Conservation (phyloP, 2,329 filamentous ascomycete species). For the Colletotrichum brevisporum region DNA sequence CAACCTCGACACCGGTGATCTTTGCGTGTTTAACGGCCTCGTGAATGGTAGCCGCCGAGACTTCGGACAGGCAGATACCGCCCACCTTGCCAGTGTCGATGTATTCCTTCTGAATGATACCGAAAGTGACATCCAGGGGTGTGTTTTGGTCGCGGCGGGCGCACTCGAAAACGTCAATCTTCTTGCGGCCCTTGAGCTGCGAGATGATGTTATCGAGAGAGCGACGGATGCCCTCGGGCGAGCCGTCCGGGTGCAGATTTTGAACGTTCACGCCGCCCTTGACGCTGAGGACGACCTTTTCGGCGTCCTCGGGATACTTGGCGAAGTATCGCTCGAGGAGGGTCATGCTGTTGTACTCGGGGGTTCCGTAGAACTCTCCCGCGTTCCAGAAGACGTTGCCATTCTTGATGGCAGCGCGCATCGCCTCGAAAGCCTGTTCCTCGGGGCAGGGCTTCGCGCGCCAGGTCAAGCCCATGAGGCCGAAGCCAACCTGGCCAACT, state of each 20-base stretch:
- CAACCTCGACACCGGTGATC: constrained; percentile 66
- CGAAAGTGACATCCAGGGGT: constrained; percentile 60
- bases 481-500: constrained; percentile 66
- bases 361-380: constrained; percentile 75
- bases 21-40: constrained; percentile 60
- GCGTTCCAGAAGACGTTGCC: constrained; percentile 72
- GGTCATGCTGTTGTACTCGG: constrained; percentile 70
- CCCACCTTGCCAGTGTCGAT: constrained; percentile 67
- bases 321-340: constrained; percentile 74
- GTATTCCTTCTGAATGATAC: constrained; percentile 61
- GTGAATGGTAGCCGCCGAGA: constrained; percentile 62
- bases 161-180: constrained; percentile 72
- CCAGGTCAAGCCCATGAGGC: constrained; percentile 68
- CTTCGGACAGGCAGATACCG: constrained; percentile 67
- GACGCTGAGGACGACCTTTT: constrained; percentile 72
- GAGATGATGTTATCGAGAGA: constrained; percentile 71
- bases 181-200: constrained; percentile 68
- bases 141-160: constrained; percentile 68
- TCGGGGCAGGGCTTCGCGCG: constrained; percentile 55
- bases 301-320: constrained; percentile 74
- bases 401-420: constrained; percentile 65
- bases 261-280: constrained; percentile 67
- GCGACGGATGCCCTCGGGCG: constrained; percentile 66
- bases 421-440: constrained; percentile 66
- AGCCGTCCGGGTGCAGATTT: constrained; percentile 61